Conservation (phyloP, 2,329 filamentous ascomycete species). For the Ilyonectria mors-panacis region DNA sequence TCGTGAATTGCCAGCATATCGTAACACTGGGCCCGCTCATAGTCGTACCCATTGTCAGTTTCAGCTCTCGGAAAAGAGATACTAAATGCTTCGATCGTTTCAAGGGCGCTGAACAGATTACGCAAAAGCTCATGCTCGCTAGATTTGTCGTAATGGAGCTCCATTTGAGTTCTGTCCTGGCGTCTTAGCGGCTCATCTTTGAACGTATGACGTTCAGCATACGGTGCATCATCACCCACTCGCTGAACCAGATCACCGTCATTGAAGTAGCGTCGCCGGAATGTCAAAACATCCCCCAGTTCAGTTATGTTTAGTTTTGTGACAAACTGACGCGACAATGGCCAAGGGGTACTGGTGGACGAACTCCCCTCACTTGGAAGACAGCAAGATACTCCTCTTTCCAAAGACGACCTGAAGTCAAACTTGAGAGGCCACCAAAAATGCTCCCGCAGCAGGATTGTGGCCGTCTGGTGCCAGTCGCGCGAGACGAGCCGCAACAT, state of each 20-base stretch:
- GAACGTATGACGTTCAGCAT: not conserved
- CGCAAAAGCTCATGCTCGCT: not conserved
- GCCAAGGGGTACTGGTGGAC: no score
- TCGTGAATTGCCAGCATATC: not conserved
- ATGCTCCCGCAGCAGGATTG: not conserved
- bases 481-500: constrained; percentile 6
- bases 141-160: not conserved
- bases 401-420: not conserved
- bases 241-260: not conserved
- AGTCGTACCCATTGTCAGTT: not conserved
- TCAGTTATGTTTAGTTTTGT: no score
- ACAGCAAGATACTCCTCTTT: not conserved
- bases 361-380: no score
- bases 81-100: not conserved
- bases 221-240: not conserved
- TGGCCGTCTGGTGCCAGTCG: constrained; percentile 9
- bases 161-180: not conserved
- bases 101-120: not conserved
- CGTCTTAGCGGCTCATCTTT: not conserved
- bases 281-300: no score
- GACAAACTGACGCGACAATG: no score
- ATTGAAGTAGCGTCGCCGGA: no score
- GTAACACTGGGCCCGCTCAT: not conserved
- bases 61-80: not conserved
- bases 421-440: not conserved